phyloP scores from a whole-genome alignment of 106 monocot species.

The Phalaenopsis aphrodite region DNA sequence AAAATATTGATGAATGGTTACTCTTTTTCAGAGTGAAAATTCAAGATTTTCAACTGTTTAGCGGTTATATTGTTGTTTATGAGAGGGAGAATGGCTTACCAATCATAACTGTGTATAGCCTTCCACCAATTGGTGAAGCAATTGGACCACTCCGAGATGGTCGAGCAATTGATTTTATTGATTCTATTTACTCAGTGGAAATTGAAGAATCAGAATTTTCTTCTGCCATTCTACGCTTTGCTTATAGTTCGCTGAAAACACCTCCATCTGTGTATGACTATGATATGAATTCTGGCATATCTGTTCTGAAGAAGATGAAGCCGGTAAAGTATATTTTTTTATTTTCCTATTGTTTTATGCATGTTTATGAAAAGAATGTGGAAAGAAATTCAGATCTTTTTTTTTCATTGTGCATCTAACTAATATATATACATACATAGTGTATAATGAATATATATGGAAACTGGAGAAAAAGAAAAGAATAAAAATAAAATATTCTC shows the following conservation, averaged over 20 bases:
- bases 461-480: no score
- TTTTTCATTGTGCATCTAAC: no score
- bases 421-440: background rate
- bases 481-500: no score
- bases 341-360: background rate
- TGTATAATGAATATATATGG: no score
- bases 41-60: conserved; percentile 48
- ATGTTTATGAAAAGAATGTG: background rate
- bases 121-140: conserved; percentile 37
- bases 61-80: conserved; percentile 46
- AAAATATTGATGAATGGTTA: background rate
- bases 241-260: conserved; percentile 63
- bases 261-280: conserved; percentile 58
- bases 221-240: conserved; percentile 47
- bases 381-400: background rate
- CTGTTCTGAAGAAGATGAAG: conserved; percentile 60
- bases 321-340: conserved; percentile 19
- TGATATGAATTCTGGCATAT: conserved; percentile 51
- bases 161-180: conserved; percentile 36
- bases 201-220: conserved; percentile 42
- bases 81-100: conserved; percentile 65
- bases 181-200: conserved; percentile 57
- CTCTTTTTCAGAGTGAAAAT: conserved; percentile 51
- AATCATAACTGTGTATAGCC: conserved; percentile 42
- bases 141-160: conserved; percentile 37